Percentiles rank a stretch among this genome's conserved stretches.
These are phyloP conservation scores for Blastobotrys petasosporus DNA, from an alignment of 1,139 yeast genomes.

Conservation along the genomic window DNA sequence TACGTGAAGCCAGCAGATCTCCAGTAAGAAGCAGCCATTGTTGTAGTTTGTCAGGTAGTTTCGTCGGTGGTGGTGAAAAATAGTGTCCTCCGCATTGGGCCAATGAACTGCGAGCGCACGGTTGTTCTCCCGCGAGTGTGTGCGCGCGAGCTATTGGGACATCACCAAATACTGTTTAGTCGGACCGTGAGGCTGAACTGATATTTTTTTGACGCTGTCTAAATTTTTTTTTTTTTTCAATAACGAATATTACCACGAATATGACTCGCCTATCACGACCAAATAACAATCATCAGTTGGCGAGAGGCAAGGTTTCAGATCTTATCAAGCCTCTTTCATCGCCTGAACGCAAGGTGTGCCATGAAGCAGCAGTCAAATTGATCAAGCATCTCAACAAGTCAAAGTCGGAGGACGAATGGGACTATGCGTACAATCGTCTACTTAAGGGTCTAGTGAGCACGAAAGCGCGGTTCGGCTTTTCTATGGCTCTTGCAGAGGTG, in stretches of 20 bases:
- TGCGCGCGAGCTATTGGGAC: constrained; percentile 2
- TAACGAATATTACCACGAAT: no score
- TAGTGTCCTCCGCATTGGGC: no score
- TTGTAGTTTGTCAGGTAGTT: constrained; percentile 7
- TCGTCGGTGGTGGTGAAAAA: not conserved
- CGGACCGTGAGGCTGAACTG: no score
- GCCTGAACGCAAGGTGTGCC: constrained; percentile 65
- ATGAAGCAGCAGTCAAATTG: constrained; percentile 63
- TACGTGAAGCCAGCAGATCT: constrained; percentile 33
- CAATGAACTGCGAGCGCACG: no score
- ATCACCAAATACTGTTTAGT: constrained; percentile 1
- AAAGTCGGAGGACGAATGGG: constrained; percentile 58
- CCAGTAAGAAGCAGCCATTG: constrained; percentile 23
- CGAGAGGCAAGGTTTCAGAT: constrained; percentile 36
- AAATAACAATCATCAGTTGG: no score
- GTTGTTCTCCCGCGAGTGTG: no score
- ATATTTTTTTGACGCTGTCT: no score
- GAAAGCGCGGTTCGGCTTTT: constrained; percentile 80
- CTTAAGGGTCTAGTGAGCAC: constrained; percentile 77
- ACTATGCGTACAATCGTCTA: constrained; percentile 71
- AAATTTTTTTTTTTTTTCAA: no score
- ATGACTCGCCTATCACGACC: no score
- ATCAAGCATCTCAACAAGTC: constrained; percentile 48
- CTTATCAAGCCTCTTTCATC: constrained; percentile 75
- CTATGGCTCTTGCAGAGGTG: constrained; percentile 80